Base-by-base conservation (phyloP, 768 basidiomycete species). In the Rhizopogon vinicolor region DNA sequence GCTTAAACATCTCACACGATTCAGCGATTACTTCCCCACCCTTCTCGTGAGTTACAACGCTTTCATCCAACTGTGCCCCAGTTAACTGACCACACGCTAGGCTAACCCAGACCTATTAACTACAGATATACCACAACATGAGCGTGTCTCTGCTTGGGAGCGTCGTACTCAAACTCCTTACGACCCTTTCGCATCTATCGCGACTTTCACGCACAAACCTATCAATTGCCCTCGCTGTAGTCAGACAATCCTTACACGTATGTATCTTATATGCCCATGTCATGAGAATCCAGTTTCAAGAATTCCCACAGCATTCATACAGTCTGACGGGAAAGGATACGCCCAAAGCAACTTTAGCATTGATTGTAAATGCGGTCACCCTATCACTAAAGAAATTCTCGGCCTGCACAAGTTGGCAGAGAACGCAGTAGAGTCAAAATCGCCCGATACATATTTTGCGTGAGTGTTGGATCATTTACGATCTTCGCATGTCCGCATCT, bases 241-340 rank as follows among this genome's bases (percentile, higher is more conserved):
- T 25, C 43, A 6, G 1, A 25, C 12, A 14, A 41, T 55, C 9
- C 19, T 40, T 12, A 60, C 61, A 9, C 65, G 72, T 74, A 51
- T 58, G 70, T 39, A n/a, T 7, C 2, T 16, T 19, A 10, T 10
- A 13, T 45, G 19, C 19, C 3, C 9, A 12, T 29, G 5, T 14
- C 2, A 18, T 18, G 14, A n/a, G 35, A 22, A 14, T 48, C 2
- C 8, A 35, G 5, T 48, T 50, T 64, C 28, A 58, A 40, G 19
- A 25, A 28, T 35, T 3, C 4, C 9, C 13, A 7, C 29, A 82
- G 80, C 74, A 3, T 75, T 75, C 42, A 58, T 78, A 55, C 69
- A 62, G 5, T 44, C 56, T 3, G 40, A 58, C 0, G 80, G 76
- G 5, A 71, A 65, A 0, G 82, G 82, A 1, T 83, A 83, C 56